A percentile compares a stretch with the other conserved stretches of the same genome.
phyloP scores from a whole-genome alignment of 306 rosid genomes.

The Dalbergia oliveri region DNA sequence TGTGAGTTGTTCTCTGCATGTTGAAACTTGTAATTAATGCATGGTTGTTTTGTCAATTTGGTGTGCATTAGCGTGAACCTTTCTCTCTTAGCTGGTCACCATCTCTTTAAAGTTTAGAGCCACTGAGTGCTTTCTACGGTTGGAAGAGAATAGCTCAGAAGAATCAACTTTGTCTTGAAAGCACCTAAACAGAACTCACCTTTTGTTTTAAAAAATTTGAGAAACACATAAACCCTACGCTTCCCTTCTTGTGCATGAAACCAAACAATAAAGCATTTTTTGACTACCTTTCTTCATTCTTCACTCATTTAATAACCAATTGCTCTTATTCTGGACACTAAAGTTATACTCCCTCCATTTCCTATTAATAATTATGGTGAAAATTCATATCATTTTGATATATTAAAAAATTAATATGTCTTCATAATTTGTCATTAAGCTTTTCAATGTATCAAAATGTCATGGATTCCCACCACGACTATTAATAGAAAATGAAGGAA shows the following conservation, averaged over 20 bases:
- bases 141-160: constrained; percentile 35
- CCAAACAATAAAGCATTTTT: constrained; percentile 43
- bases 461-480: too few relatives aligned
- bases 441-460: too few relatives aligned
- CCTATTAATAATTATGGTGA: too few relatives aligned
- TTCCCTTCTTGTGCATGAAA: constrained; percentile 40
- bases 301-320: constrained; percentile 16
- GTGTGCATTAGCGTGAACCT: neutral
- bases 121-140: constrained; percentile 30
- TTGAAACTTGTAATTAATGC: constrained; percentile 14
- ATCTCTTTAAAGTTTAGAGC: constrained; percentile 10
- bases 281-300: constrained; percentile 30
- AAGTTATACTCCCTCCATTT: neutral
- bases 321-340: constrained; percentile 10
- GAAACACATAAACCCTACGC: constrained; percentile 44
- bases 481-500: too few relatives aligned
- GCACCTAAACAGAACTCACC: constrained; percentile 29
- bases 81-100: constrained; percentile 12
- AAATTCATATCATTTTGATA: too few relatives aligned
- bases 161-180: too few relatives aligned
- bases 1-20: neutral
- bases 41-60: constrained; percentile 30
- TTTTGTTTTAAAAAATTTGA: constrained; percentile 34
- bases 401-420: too few relatives aligned
- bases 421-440: too few relatives aligned